Base-by-base conservation (phyloP, 805 yeast species). In the Teunomyces stri region DNA sequence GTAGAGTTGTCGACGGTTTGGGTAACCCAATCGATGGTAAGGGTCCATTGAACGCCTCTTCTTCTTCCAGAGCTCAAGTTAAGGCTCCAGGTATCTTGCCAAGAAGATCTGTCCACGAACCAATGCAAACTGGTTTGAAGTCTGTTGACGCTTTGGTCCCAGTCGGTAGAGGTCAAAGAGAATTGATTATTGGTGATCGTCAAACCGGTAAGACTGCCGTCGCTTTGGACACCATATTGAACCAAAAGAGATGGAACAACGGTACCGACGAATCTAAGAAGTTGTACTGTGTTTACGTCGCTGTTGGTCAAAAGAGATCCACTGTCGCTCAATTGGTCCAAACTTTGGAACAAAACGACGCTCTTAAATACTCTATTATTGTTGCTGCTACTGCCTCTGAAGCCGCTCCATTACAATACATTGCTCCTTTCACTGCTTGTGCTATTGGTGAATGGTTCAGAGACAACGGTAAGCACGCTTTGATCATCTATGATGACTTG, bases 401-500 rank as follows among this genome's bases (percentile, higher is more conserved):
- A 83, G 99, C 99, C 64, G 99, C 99, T 75, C 99, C 99, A 75
- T 83, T 94, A 77, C 99, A 94, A 84, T 94, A 90, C 83, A 80
- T 94, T 74, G 98, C 99, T 81, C 99, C 99, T 75, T 94, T 94
- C 96, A 89, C 99, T 64, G 99, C 91, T 62, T 87, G 96, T 74
- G 96, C 99, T 69, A 91, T 94, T 74, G 97, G 98, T 81, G 99
- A 94, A 82, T 94, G 99, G 99, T 94, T 94, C 95, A 89, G 99
- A 85, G 99, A 94, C 84, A 94, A 92, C 78, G 97, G 96, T 73
- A 88, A 78, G 75, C 98, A 94, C 78, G 95, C 98, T 65, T 81
- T 92, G 79, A 94, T 92, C 76, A 79, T 89, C 85, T 92, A 81
- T 79, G 98, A 92, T 76, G 98, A 92, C 79, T 85, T 92, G 80